phyloP scores from a whole-genome alignment of 2,329 filamentous ascomycete species.

The Chalara sp. region DNA sequence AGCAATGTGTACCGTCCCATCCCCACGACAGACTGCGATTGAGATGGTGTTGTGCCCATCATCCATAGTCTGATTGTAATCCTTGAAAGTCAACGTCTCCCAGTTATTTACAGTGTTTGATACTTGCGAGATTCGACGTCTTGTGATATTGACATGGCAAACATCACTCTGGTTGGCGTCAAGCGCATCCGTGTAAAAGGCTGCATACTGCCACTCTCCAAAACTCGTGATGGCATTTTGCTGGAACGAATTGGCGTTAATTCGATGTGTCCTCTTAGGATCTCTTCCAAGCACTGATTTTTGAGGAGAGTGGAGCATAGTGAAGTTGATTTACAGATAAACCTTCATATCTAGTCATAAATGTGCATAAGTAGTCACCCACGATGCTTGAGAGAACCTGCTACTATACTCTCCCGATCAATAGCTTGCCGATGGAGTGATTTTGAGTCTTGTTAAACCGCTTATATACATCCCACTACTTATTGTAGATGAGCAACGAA shows the following conservation, averaged over 20 bases:
- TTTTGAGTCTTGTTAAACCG: too few species aligned
- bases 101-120: slow-evolving; percentile 4
- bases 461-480: too few species aligned
- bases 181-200: slow-evolving; percentile 14
- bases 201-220: slow-evolving; percentile 18
- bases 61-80: slow-evolving; percentile 18
- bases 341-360: neutral
- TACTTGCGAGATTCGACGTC: slow-evolving; percentile 3
- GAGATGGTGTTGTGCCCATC: slow-evolving; percentile 21
- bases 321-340: neutral
- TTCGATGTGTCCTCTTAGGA: slow-evolving; percentile 14
- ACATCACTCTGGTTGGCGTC: neutral
- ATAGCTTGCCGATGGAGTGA: too few species aligned
- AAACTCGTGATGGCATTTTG: slow-evolving; percentile 18
- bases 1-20: slow-evolving; percentile 19
- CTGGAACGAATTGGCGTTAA: slow-evolving; percentile 21
- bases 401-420: neutral
- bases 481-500: too few species aligned
- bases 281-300: slow-evolving; percentile 15
- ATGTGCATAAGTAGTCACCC: neutral
- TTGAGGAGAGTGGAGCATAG: slow-evolving; percentile 7
- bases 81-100: slow-evolving; percentile 15
- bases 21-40: slow-evolving; percentile 18
- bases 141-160: slow-evolving; percentile 13
- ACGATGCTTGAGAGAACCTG: neutral